phyloP scores from a whole-genome alignment of 192 early-diverging fungal genomes.

The Phlyctochytrium bullatum region DNA sequence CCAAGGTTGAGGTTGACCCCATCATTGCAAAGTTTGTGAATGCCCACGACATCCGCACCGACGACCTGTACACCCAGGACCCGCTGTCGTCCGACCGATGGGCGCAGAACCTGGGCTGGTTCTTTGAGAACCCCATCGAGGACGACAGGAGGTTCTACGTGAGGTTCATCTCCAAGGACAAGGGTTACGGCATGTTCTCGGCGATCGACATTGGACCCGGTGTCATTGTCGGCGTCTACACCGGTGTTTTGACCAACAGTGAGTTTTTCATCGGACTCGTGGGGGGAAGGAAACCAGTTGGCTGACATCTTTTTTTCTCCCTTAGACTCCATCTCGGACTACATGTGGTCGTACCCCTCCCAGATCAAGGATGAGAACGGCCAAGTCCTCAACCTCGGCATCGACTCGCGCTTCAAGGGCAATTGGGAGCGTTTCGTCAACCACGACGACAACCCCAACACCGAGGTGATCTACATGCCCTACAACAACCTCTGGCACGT shows the following conservation, averaged over 20 bases:
- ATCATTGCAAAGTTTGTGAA: slow-evolving; percentile 10
- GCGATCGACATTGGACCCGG: slow-evolving; percentile 5
- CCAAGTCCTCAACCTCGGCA: not conserved
- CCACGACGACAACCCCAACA: slow-evolving; percentile 27
- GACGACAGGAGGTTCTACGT: slow-evolving; percentile 26
- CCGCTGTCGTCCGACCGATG: slow-evolving; percentile 1
- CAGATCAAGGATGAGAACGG: slow-evolving; percentile 13
- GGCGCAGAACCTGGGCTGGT: slow-evolving; percentile 18
- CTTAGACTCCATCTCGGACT: too few species aligned
- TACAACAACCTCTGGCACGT: slow-evolving; percentile 25
- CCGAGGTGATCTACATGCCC: slow-evolving; percentile 19
- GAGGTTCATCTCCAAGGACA: slow-evolving; percentile 16
- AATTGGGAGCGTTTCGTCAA: slow-evolving; percentile 28
- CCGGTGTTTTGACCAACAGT: slow-evolving; percentile 17
- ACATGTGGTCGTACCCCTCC: slow-evolving; percentile 22
- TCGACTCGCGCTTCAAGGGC: slow-evolving; percentile 21
- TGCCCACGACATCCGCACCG: slow-evolving; percentile 15
- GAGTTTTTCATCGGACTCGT: too few species aligned
- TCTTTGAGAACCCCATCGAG: slow-evolving; percentile 6
- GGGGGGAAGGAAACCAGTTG: too few species aligned
- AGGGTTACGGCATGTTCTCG: slow-evolving; percentile 25
- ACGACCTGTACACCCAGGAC: slow-evolving; percentile 9
- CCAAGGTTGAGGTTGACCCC: slow-evolving; percentile 7
- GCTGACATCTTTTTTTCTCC: too few species aligned
- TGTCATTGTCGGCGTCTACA: slow-evolving; percentile 13